phyloP scores from a whole-genome alignment of 495 filamentous ascomycete species.

The Aspergillus wentii region DNA sequence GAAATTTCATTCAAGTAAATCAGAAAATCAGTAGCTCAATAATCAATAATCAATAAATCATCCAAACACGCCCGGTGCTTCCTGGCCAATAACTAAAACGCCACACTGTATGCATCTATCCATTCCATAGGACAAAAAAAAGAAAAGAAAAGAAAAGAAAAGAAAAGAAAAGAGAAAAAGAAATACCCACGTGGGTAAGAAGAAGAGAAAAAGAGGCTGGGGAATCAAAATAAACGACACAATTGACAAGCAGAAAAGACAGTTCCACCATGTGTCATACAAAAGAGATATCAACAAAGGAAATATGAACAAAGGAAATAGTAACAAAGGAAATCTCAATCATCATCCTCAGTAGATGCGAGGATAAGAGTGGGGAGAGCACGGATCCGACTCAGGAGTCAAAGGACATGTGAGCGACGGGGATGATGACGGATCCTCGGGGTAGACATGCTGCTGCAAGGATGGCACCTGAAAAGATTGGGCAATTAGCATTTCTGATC shows the following conservation, averaged over 20 bases:
- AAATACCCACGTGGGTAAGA: neutral
- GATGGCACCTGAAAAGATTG: slow-evolving; percentile 67
- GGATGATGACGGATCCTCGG: slow-evolving; percentile 56
- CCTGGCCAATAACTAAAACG: too few species aligned
- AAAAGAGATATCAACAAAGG: too few species aligned
- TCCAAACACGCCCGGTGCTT: too few species aligned
- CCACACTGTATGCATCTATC: too few species aligned
- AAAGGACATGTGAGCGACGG: slow-evolving; percentile 34
- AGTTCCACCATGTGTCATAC: too few species aligned
- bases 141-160: slow-evolving; percentile 12
- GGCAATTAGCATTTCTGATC: slow-evolving; percentile 21
- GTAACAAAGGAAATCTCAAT: too few species aligned
- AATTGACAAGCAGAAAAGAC: too few species aligned
- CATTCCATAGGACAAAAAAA: slow-evolving; percentile 4
- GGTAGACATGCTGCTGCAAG: slow-evolving; percentile 76
- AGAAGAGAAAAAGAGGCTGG: neutral
- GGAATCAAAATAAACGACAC: slow-evolving; percentile 9
- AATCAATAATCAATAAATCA: too few species aligned
- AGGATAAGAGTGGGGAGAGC: slow-evolving; percentile 27
- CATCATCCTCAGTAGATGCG: too few species aligned
- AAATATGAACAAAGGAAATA: too few species aligned
- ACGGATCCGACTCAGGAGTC: slow-evolving; percentile 33
- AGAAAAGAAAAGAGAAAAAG: slow-evolving; percentile 6
- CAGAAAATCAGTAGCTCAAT: too few species aligned
- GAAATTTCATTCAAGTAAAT: too few species aligned